Base-by-base conservation (phyloP, 441 rosid species). In the Pelargonium fulgidum region DNA sequence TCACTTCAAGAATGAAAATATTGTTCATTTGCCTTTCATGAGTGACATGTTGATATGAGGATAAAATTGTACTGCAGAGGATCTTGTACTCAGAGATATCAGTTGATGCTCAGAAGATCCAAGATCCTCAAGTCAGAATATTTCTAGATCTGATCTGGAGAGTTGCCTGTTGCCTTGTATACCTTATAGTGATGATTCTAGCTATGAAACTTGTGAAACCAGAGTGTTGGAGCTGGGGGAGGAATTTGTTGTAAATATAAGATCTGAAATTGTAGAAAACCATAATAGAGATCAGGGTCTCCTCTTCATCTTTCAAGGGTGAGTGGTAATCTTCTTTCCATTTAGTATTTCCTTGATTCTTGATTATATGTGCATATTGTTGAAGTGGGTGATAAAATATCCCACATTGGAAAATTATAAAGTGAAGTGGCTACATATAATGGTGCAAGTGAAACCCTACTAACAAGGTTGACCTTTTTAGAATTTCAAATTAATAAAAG, bases 301-400 rank as follows among this genome's bases (percentile, higher is more conserved):
- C 78, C 78, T 76, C 74, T 65, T 70, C 73, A 68, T 83, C 75
- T 78, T 83, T 82, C 80, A 77, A 61, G 84, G 89, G 90, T 86
- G 24, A 87, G 14, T 48, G 42, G 8, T 54, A 26, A 47, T 69
- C 33, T 56, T 71, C 65, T 16, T 52, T 47, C 66, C n/a, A 52
- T 22, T 72, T 24, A 14, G 64, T n/a, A 63, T 76, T 6, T 22
- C 65, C 33, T 62, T 65, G 14, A 22, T 62, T 7, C 7, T 52
- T 5, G 64, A 52, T 59, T 19, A 11, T 39, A 68, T 50, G 14
- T 26, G 20, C 4, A 7, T 22, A 22, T 22, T 22, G 24, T 22
- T 22, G 24, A 22, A 22, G 24, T 22, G 24, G 24, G 24, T 22
- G 24, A 22, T 22, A 22, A 22, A 22, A 22, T 22, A 22, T 22